Percentiles rank a stretch among this genome's conserved stretches.
Conservation (phyloP, 176 grass and related monocot species). For the Aechmea fasciata region DNA sequence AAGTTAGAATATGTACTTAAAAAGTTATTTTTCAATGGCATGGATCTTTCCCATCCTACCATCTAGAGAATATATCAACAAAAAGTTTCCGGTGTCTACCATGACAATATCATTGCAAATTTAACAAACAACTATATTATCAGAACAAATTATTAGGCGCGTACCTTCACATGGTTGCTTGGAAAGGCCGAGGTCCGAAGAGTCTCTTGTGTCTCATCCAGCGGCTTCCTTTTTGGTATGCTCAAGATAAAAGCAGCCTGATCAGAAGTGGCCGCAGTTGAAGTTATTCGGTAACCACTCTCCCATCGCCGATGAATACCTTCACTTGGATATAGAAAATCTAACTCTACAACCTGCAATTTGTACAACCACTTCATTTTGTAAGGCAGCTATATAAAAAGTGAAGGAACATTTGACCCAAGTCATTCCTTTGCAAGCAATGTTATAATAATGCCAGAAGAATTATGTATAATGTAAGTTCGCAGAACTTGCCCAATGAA, state of each 20-base stretch:
- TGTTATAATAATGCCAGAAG: not conserved
- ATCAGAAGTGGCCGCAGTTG: slow-evolving; percentile 58
- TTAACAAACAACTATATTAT: not conserved
- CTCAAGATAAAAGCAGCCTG: slow-evolving; percentile 77
- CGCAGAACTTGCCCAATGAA: not conserved
- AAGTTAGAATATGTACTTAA: too few relatives aligned
- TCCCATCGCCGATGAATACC: slow-evolving; percentile 71
- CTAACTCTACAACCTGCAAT: slow-evolving; percentile 68
- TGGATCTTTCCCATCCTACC: too few relatives aligned
- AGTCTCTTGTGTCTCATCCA: slow-evolving; percentile 81
- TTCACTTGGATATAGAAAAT: slow-evolving; percentile 88
- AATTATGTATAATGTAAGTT: not conserved
- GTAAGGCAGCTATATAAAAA: not conserved
- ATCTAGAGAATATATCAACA: too few relatives aligned
- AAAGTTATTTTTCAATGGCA: too few relatives aligned
- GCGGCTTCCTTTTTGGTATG: slow-evolving; percentile 57
- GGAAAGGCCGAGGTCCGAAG: slow-evolving; percentile 75
- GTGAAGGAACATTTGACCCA: not conserved
- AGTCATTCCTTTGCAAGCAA: not conserved
- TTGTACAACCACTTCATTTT: not conserved
- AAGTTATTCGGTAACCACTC: slow-evolving; percentile 74
- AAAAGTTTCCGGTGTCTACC: not conserved
- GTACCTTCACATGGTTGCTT: slow-evolving; percentile 64
- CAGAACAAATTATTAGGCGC: too few relatives aligned
- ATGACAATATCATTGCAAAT: not conserved